phyloP scores from a whole-genome alignment of 257 asterid genomes.

The Datura wrightii region DNA sequence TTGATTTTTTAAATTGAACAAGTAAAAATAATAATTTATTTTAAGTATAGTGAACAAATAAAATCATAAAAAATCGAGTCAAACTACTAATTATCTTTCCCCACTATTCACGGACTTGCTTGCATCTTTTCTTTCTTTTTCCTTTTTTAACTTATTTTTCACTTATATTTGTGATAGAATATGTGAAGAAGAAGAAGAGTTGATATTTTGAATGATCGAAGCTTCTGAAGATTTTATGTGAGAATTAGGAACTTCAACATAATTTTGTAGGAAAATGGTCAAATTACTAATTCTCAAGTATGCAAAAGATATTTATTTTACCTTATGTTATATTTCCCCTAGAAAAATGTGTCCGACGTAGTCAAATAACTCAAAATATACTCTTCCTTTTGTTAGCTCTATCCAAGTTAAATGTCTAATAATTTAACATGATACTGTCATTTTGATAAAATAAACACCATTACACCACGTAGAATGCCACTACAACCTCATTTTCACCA shows the following conservation, averaged over 20 bases:
- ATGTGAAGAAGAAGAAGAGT: background rate
- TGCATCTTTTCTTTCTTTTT: background rate
- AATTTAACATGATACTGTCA: background rate
- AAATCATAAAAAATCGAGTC: background rate
- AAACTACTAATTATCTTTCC: conserved; percentile 24
- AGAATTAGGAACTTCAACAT: too few relatives aligned
- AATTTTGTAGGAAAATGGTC: too few relatives aligned
- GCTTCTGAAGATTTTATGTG: too few relatives aligned
- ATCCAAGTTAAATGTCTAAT: background rate
- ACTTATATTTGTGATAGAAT: too few relatives aligned
- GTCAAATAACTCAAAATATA: background rate
- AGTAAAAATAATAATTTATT: too few relatives aligned
- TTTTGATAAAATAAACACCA: background rate
- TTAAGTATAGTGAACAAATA: too few relatives aligned
- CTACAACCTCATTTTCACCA: rapidly evolving
- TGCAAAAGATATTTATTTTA: background rate
- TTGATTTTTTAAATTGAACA: too few relatives aligned
- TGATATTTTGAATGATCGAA: background rate
- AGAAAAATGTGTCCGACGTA: background rate
- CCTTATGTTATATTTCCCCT: too few relatives aligned
- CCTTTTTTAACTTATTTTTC: too few relatives aligned
- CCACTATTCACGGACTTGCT: conserved; percentile 22
- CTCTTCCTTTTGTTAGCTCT: background rate
- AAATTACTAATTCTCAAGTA: too few relatives aligned
- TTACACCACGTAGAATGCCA: background rate